Evolutionary conservation across 495 filamentous ascomycete genomes (phyloP), one percentile per base, ranked within the genome.

Genomic region (Immersiella caudata): DNA sequence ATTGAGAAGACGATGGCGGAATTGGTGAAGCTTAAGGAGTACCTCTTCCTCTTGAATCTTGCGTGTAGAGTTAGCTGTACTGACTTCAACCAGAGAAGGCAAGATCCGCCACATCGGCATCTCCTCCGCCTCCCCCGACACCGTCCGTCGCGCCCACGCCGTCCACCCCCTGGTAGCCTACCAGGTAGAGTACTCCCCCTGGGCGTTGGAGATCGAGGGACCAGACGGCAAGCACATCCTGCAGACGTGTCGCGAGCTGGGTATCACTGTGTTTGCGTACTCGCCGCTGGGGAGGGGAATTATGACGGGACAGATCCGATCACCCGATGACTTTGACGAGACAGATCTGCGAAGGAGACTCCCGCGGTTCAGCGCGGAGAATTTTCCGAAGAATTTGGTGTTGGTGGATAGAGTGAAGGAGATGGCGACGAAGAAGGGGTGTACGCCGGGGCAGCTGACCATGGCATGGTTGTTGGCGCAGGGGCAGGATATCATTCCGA

Each of bases 1-100:
- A 81, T 92, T 26, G 90, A 92, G 76, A 85, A 87, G 74, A 89
- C 82, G 56, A 82, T 90, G 69, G 75, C 71, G n/a, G 82, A 75
- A 12, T 67, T 90, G 78, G 79, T 72, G 22, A 71, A 83, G 69
- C 67, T 82, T 4, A 78, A 81, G 60, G 69, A 76, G 72, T 79
- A 74, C 24, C 75, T 36, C 14, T 27, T 1, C 7, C 22, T 20
- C 9, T 21, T 6, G 33, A 24, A n/a, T n/a, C n/a, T n/a, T n/a
- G n/a, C n/a, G n/a, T n/a, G n/a, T n/a, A n/a, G 14, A 14, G 24
- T 9, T 11, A 25, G 29, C n/a, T 16, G 29, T 16, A 21, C 9
- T 14, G 9, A 3, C 9, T 4, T 18, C 46, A 0, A 18, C 6
- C 40, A 85, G 81, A 16, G 75, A 83, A 60, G 81, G 83, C 24